Conservation (phyloP, 1,284 basidiomycete genomes). For the Microbotryomycetes sp. region DNA sequence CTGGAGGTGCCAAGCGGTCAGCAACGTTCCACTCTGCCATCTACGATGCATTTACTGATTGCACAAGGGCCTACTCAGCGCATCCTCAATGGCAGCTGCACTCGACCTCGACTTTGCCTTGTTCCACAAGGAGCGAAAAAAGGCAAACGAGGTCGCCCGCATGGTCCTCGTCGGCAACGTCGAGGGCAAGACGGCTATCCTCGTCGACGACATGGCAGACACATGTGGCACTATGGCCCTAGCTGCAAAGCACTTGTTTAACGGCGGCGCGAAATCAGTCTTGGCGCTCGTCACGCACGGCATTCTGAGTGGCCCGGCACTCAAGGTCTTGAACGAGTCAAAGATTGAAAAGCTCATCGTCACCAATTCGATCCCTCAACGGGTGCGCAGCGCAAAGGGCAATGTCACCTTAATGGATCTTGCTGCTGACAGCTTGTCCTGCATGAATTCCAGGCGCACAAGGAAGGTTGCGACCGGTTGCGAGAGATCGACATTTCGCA, state of each 20-base stretch:
- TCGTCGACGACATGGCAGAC: slow-evolving; percentile 99
- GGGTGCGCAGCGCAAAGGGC: neutral
- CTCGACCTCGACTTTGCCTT: slow-evolving; percentile 96
- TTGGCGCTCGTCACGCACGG: slow-evolving; percentile 97
- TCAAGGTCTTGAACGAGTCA: slow-evolving; percentile 38
- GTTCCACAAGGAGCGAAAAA: slow-evolving; percentile 99
- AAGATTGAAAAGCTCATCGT: slow-evolving; percentile 87
- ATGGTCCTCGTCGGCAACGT: slow-evolving; percentile 98
- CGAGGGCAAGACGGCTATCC: slow-evolving; percentile 84
- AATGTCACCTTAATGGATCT: too few relatives aligned
- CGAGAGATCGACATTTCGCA: slow-evolving; percentile 94
- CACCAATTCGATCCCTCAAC: slow-evolving; percentile 95
- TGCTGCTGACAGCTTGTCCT: neutral
- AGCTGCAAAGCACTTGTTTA: slow-evolving; percentile 79
- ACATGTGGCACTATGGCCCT: slow-evolving; percentile 96
- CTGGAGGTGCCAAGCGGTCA: slow-evolving; percentile 95
- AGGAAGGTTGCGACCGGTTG: slow-evolving; percentile 69
- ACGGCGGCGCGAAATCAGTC: slow-evolving; percentile 80
- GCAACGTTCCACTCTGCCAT: slow-evolving; percentile 29
- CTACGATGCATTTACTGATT: neutral
- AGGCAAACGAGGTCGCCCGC: slow-evolving; percentile 96
- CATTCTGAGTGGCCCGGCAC: slow-evolving; percentile 72
- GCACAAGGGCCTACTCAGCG: slow-evolving; percentile 57
- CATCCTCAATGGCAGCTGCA: slow-evolving; percentile 93
- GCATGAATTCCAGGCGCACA: slow-evolving; percentile 51